Evolutionary conservation across 176 grass and related monocot species (phyloP).

Genomic region (sorghum (Sorghum bicolor)): Sorghum_bicolor_NCBIv3 NC_012874.2:207501-208000

Average conservation of each 20-base stretch:
- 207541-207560: slow-evolving; percentile 61
- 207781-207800: slow-evolving; percentile 95
- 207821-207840: slow-evolving; percentile 85
- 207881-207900: slow-evolving; percentile 93
- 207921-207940: slow-evolving; percentile 73
- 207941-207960: no score
- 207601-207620: no score
- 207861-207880: slow-evolving; percentile 63
- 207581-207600: no score
- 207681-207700: no score
- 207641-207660: no score
- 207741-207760: slow-evolving; percentile 95
- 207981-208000: no score
- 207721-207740: slow-evolving; percentile 90
- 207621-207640: no score
- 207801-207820: slow-evolving; percentile 84
- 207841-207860: slow-evolving; percentile 92
- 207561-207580: not conserved
- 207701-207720: slow-evolving; percentile 52
- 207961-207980: no score
- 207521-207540: slow-evolving; percentile 66
- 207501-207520: slow-evolving; percentile 72
- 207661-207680: no score
- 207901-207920: slow-evolving; percentile 86
- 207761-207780: slow-evolving; percentile 97